Percentiles rank a stretch among this genome's conserved stretches.
Evolutionary conservation across 805 yeast species (phyloP).

Genomic region (Barnettozyma pratensis): DNA sequence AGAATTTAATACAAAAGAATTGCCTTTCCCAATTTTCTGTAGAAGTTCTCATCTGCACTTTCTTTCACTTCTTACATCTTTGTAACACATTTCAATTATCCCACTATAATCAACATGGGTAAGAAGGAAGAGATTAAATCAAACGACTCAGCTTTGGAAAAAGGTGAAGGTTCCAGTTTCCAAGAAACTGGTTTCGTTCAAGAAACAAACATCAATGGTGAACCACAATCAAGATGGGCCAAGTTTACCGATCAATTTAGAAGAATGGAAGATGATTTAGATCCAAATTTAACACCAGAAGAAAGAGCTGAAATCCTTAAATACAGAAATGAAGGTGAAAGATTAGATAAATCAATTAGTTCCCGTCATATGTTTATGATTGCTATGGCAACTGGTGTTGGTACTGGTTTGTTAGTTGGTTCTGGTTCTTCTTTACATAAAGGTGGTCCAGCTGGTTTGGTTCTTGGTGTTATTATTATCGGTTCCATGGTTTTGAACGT

Average conservation of each 20-base stretch:
- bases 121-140: conserved; percentile 8
- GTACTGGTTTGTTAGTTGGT: conserved; percentile 66
- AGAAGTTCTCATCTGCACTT: not conserved
- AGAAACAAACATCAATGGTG: conserved; percentile 12
- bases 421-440: conserved; percentile 41
- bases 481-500: conserved; percentile 55
- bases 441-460: conserved; percentile 44
- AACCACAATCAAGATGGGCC: conserved; percentile 19
- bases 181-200: conserved; percentile 18
- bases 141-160: conserved; percentile 8
- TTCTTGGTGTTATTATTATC: conserved; percentile 53
- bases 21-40: not conserved
- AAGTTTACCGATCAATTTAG: conserved; percentile 30
- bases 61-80: too few relatives aligned
- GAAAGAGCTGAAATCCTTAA: conserved; percentile 31
- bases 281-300: conserved; percentile 34
- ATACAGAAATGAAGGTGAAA: conserved; percentile 27
- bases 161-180: conserved; percentile 19
- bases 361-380: conserved; percentile 67
- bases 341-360: conserved; percentile 30
- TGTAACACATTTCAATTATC: too few relatives aligned
- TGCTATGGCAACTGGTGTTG: conserved; percentile 80
- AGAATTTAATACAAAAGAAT: not conserved
- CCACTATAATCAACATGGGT: not conserved
- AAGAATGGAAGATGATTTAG: conserved; percentile 30